A percentile compares a stretch with the other conserved stretches of the same genome.
These are phyloP conservation scores for Suhomyces atakaporum DNA, from an alignment of 1,139 yeast species.

Conservation along the genomic window DNA sequence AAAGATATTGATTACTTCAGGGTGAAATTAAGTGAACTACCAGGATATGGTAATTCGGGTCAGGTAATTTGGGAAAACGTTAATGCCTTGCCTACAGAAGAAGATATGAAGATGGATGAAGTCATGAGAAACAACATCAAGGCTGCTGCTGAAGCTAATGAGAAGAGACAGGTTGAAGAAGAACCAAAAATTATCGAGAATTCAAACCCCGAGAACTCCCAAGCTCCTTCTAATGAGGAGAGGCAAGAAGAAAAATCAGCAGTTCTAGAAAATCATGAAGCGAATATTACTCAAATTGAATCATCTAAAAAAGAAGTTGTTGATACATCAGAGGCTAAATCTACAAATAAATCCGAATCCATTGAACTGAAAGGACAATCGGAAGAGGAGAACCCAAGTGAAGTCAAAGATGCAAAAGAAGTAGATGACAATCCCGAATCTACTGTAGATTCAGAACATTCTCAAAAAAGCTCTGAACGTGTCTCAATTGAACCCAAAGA, in stretches of 20 bases:
- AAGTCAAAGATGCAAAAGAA: not conserved
- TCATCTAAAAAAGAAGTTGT: not conserved
- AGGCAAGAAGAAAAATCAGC: not conserved
- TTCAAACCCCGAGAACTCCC: not conserved
- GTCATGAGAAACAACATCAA: constrained; percentile 45
- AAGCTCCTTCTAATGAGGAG: not conserved
- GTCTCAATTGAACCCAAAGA: not conserved
- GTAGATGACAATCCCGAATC: not conserved
- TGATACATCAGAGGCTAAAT: not conserved
- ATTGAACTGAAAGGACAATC: not conserved
- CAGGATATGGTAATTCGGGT: constrained; percentile 69
- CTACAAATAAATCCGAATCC: not conserved
- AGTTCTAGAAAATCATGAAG: not conserved
- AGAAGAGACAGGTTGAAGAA: not conserved
- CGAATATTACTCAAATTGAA: not conserved
- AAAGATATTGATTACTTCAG: constrained; percentile 67
- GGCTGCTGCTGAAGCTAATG: constrained; percentile 17
- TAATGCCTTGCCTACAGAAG: constrained; percentile 54
- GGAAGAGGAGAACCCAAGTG: too few relatives aligned
- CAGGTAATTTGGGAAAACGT: constrained; percentile 68
- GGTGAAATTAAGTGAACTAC: constrained; percentile 57
- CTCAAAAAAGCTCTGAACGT: too few relatives aligned
- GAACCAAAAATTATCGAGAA: not conserved
- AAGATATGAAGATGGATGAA: constrained; percentile 50
- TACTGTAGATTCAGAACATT: too few relatives aligned